phyloP scores from a whole-genome alignment of 768 basidiomycete species.

The Mycena polygramma region DNA sequence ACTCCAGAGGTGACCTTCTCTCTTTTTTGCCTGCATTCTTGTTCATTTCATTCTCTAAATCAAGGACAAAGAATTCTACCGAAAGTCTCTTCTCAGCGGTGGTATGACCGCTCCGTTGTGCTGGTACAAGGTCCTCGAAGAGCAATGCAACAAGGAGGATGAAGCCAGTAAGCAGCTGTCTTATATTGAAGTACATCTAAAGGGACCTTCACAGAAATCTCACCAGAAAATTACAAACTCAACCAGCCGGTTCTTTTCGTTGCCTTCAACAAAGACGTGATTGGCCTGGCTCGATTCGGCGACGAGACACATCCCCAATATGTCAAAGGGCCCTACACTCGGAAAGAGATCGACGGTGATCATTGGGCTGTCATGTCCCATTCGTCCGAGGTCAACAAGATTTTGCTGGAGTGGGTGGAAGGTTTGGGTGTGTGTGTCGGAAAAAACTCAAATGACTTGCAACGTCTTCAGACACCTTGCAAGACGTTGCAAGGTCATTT shows the following conservation, averaged over 20 bases:
- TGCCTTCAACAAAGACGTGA: conserved; percentile 4
- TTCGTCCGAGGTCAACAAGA: conserved; percentile 2
- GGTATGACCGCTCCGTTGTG: no score
- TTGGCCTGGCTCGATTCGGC: not conserved
- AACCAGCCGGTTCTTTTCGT: conserved; percentile 13
- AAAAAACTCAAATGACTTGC: no score
- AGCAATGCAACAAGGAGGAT: conserved; percentile 42
- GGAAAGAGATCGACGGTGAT: conserved; percentile 3
- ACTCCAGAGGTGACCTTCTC: no score
- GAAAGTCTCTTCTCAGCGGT: no score
- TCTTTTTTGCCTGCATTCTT: no score
- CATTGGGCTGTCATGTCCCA: conserved; percentile 23
- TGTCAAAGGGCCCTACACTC: not conserved
- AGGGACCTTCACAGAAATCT: not conserved
- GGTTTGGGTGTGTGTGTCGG: no score
- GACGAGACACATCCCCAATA: not conserved
- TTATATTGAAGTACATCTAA: no score
- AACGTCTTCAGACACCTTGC: no score
- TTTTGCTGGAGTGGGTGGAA: conserved; percentile 11
- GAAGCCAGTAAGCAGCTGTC: conserved; percentile 43
- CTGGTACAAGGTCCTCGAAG: no score
- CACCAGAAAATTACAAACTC: not conserved
- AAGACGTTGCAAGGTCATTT: no score
- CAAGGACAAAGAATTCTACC: no score
- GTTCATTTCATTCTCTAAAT: no score